Evolutionary conservation across 2,329 filamentous ascomycete genomes (phyloP), one percentile per base, ranked within the genome.

Genomic region (Daldinia eschscholtzii): DNA sequence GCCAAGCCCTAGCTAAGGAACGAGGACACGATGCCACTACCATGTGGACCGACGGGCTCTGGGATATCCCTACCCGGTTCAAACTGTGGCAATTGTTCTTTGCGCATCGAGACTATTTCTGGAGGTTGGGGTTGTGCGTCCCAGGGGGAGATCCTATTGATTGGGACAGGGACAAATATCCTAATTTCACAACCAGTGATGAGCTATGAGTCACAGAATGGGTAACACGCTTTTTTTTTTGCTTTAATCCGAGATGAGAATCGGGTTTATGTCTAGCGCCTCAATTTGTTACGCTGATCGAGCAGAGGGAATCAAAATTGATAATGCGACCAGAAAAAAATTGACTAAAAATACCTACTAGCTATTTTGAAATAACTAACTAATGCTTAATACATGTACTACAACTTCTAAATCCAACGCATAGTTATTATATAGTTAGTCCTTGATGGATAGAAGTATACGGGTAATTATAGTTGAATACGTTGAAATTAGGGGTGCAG

Each of bases 61-160:
- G 90, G 13, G 90, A 80, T 84, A 87, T 83, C 80, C 90, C 75
- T 77, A 86, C 72, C 75, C 79, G 87, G 80, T 79, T 94, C 74
- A 92, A 91, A 79, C 86, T 97, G n/a, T 97, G 95, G 93, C 89
- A 97, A 80, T 83, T 98, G 6, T 91, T 98, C 77, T 97, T 97
- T 80, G 92, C 94, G 0, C 96, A 99, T 81, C 85, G 96, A 42
- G 96, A 99, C 81, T 99, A 99, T 80, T 98, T 99, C 81, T 97
- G 93, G 93, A 87, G 96, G 64, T 80, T 99, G 60, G 96, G 96
- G 0, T 82, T 98, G 35, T 99, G 96, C 81, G 84, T 98, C 1
- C 94, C 95, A 0, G 92, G 92, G 12, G 92, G 92, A 12, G 91
- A 92, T 77, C 90, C 90, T 2, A 83, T 84, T 52, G 87, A 92